Evolutionary conservation across 371 early-diverging fungal species (phyloP).

Genomic region (Mortierella sp.): DNA sequence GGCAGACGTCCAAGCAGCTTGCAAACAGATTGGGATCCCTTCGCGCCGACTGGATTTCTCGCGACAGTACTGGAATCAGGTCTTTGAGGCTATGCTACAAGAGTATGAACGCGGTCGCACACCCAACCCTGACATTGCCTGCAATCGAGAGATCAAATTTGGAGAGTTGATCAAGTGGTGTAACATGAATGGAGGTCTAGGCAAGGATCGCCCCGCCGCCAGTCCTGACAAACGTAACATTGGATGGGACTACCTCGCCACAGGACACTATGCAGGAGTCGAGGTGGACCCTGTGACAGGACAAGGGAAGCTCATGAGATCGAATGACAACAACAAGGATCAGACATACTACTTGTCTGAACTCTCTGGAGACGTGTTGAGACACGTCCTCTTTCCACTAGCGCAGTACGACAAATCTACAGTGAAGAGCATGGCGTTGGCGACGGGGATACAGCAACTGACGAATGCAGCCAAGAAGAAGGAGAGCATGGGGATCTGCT

Average conservation of each 20-base stretch:
- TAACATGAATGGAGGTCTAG: slow-evolving; percentile 54
- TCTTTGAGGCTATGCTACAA: slow-evolving; percentile 81
- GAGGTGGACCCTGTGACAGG: slow-evolving; percentile 37
- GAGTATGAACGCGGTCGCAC: slow-evolving; percentile 81
- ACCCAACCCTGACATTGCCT: slow-evolving; percentile 94
- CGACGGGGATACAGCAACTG: slow-evolving; percentile 10
- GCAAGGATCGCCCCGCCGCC: slow-evolving; percentile 27
- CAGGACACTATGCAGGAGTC: slow-evolving; percentile 89
- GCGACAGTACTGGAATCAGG: slow-evolving; percentile 92
- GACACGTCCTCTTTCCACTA: slow-evolving; percentile 84
- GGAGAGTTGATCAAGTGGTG: slow-evolving; percentile 75
- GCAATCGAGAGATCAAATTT: slow-evolving; percentile 94
- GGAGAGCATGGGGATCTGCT: slow-evolving; percentile 97
- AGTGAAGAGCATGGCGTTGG: slow-evolving; percentile 77
- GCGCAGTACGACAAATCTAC: slow-evolving; percentile 78
- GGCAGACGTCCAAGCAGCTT: slow-evolving; percentile 84
- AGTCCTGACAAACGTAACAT: too few relatives aligned
- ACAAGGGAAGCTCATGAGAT: slow-evolving; percentile 21
- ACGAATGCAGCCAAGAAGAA: slow-evolving; percentile 73
- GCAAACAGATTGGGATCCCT: slow-evolving; percentile 71
- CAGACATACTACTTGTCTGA: slow-evolving; percentile 93
- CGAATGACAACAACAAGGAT: slow-evolving; percentile 81
- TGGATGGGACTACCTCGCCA: slow-evolving; percentile 73
- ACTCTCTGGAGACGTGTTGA: slow-evolving; percentile 61
- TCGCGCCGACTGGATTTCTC: slow-evolving; percentile 78